phyloP scores from a whole-genome alignment of 163 green algal species.

The Botryococcus braunii region DNA sequence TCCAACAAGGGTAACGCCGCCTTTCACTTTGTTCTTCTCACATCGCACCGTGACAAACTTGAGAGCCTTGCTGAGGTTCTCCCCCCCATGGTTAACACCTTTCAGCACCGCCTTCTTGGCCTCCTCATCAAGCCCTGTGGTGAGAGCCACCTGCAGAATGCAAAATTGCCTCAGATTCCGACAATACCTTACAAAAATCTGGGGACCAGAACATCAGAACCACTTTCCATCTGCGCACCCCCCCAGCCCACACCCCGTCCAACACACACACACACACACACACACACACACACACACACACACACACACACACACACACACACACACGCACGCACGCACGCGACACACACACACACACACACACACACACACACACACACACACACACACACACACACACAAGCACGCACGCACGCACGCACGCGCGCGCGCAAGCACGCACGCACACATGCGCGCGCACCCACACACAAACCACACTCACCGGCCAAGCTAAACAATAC shows the following conservation, averaged over 20 bases:
- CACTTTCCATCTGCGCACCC: not conserved
- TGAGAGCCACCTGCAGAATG: slow-evolving; percentile 32
- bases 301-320: too few relatives aligned
- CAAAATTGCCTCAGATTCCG: not conserved
- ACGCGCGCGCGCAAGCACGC: too few relatives aligned
- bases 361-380: too few relatives aligned
- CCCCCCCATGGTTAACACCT: slow-evolving; percentile 21
- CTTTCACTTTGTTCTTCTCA: slow-evolving; percentile 16
- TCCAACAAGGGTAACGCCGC: slow-evolving; percentile 41
- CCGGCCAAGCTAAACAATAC: too few relatives aligned
- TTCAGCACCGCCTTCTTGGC: slow-evolving; percentile 15
- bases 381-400: too few relatives aligned
- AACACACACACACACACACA: too few relatives aligned
- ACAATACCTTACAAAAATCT: not conserved
- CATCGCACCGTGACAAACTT: slow-evolving; percentile 51
- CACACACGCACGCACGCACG: too few relatives aligned
- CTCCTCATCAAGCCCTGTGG: slow-evolving; percentile 30
- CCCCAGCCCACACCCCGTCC: not conserved
- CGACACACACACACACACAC: too few relatives aligned
- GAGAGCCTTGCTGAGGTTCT: slow-evolving; percentile 40
- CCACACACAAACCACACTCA: too few relatives aligned
- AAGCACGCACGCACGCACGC: too few relatives aligned
- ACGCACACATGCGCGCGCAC: too few relatives aligned
- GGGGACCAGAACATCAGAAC: not conserved
- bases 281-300: too few relatives aligned